Percentiles rank a stretch among this genome's conserved stretches.
These are phyloP conservation scores for Scheffersomyces quercinus DNA, from an alignment of 1,139 yeast species.

Conservation along the genomic window DNA sequence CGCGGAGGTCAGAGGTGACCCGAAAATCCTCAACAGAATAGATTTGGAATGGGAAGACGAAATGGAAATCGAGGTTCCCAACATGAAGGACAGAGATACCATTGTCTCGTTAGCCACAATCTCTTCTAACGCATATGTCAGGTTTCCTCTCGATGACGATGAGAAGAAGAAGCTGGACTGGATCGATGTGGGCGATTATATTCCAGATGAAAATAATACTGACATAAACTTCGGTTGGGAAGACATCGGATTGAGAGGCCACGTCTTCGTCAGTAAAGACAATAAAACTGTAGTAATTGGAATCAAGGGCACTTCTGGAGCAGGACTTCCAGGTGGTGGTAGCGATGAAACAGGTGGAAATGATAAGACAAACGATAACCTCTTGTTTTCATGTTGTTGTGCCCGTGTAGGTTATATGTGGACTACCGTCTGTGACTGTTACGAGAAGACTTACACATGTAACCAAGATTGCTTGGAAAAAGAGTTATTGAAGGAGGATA, in stretches of 20 bases:
- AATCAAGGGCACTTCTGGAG: slow-evolving; percentile 91
- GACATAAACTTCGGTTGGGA: slow-evolving; percentile 78
- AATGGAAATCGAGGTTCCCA: slow-evolving; percentile 59
- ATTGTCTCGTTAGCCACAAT: slow-evolving; percentile 76
- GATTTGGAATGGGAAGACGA: slow-evolving; percentile 57
- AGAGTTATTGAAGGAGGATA: slow-evolving; percentile 71
- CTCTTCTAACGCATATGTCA: slow-evolving; percentile 90
- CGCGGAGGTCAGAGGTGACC: slow-evolving; percentile 43
- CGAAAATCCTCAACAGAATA: slow-evolving; percentile 39
- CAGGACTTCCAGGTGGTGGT: slow-evolving; percentile 73
- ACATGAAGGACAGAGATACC: slow-evolving; percentile 72
- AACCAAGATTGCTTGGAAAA: slow-evolving; percentile 83
- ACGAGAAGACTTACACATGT: slow-evolving; percentile 81
- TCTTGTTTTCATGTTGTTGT: slow-evolving; percentile 93
- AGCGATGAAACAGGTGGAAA: slow-evolving; percentile 73
- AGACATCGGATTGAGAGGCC: slow-evolving; percentile 83
- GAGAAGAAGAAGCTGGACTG: slow-evolving; percentile 62
- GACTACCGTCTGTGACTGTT: slow-evolving; percentile 96
- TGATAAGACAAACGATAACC: slow-evolving; percentile 85
- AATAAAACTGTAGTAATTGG: slow-evolving; percentile 74
- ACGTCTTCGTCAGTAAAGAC: slow-evolving; percentile 72
- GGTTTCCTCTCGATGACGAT: slow-evolving; percentile 66
- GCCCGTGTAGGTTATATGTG: slow-evolving; percentile 90
- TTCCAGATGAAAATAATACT: slow-evolving; percentile 33
- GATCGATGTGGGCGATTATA: slow-evolving; percentile 77